Conservation (phyloP, 1,139 yeast genomes). For the Eremothecium sinecaudum region DNA sequence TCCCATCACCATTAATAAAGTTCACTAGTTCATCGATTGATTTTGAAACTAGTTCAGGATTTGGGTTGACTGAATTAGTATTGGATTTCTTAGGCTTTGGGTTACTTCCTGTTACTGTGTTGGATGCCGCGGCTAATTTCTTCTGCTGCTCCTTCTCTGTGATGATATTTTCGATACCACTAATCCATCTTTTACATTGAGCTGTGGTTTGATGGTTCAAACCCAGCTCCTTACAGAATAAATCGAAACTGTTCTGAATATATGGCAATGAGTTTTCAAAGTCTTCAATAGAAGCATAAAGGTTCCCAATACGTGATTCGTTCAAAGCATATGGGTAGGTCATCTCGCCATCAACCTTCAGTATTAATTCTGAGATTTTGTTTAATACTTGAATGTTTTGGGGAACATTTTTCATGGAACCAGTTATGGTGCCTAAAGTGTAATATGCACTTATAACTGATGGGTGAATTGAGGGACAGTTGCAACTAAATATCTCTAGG, state of each 20-base stretch:
- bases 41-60: conserved; percentile 37
- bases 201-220: conserved; percentile 29
- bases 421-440: conserved; percentile 46
- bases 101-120: conserved; percentile 5
- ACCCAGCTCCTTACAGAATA: conserved; percentile 46
- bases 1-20: conserved; percentile 48
- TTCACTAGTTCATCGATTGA: conserved; percentile 61
- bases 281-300: conserved; percentile 45
- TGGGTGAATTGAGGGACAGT: conserved; percentile 56
- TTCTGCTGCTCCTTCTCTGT: conserved; percentile 24
- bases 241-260: conserved; percentile 53
- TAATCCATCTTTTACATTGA: conserved; percentile 48
- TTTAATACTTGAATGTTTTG: conserved; percentile 44
- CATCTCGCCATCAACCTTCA: conserved; percentile 41
- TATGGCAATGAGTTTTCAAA: conserved; percentile 47
- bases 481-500: conserved; percentile 45
- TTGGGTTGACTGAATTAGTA: conserved; percentile 33
- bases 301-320: conserved; percentile 44
- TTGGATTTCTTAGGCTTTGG: conserved; percentile 7
- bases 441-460: conserved; percentile 59
- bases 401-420: conserved; percentile 31
- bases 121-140: conserved; percentile 16
- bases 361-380: conserved; percentile 41
- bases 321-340: conserved; percentile 58
- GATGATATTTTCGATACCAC: conserved; percentile 33